These are phyloP conservation scores for Actinomucor elegans DNA, from an alignment of 371 early-diverging fungal species.

Conservation along the genomic window DNA sequence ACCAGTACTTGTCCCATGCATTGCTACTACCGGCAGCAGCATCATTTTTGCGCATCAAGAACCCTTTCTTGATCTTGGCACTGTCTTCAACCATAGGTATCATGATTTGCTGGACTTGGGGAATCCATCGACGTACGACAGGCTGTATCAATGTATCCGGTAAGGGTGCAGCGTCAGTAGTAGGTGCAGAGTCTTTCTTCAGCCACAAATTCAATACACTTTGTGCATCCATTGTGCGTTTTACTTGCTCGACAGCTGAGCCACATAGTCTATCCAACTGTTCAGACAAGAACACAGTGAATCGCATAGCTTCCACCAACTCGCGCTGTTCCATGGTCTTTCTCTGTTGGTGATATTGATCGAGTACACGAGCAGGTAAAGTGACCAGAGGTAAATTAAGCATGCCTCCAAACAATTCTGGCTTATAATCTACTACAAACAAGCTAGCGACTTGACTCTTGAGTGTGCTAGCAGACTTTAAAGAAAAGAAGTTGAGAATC, in stretches of 20 bases:
- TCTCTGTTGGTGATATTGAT: neutral
- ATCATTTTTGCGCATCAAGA: conserved; percentile 18
- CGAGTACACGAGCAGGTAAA: conserved; percentile 11
- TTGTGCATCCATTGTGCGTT: conserved; percentile 11
- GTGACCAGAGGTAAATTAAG: conserved; percentile 22
- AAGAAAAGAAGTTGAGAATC: conserved; percentile 23
- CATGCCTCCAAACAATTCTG: conserved; percentile 53
- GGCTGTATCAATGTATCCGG: neutral
- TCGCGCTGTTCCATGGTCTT: conserved; percentile 3
- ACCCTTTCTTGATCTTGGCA: conserved; percentile 12
- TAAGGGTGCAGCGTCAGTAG: too few species aligned
- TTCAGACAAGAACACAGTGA: conserved; percentile 10
- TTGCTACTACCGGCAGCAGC: neutral
- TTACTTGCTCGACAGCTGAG: neutral
- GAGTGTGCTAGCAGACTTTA: conserved; percentile 14
- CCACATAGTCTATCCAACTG: conserved; percentile 18
- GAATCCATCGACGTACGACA: conserved; percentile 11
- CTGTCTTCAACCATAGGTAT: conserved; percentile 6
- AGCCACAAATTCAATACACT: conserved; percentile 41
- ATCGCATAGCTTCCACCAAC: conserved; percentile 3
- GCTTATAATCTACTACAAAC: conserved; percentile 40
- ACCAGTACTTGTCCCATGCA: conserved; percentile 26
- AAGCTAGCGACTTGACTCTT: conserved; percentile 31
- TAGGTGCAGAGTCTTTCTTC: conserved; percentile 20
- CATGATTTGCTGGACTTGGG: conserved; percentile 16